These are phyloP conservation scores for Bruguiera sexangula DNA, from an alignment of 345 rosid genomes.

Conservation along the genomic window DNA sequence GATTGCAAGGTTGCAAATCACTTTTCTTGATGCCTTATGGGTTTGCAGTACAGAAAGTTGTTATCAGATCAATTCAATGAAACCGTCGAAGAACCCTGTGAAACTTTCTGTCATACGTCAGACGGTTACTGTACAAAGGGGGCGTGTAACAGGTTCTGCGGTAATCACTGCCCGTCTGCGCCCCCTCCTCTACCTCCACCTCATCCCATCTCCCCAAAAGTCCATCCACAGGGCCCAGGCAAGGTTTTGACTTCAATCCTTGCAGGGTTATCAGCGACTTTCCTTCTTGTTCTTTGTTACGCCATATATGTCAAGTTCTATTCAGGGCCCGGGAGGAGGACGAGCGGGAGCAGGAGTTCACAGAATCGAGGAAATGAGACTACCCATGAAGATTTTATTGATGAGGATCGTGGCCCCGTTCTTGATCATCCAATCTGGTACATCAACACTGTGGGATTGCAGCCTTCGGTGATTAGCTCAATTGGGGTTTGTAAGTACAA, in stretches of 20 bases:
- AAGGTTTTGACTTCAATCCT: constrained; percentile 4
- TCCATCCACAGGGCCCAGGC: not conserved
- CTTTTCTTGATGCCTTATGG: constrained; percentile 8
- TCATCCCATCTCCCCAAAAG: not conserved
- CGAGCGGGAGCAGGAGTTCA: not conserved
- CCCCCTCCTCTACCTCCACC: not conserved
- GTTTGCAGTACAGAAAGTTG: constrained; percentile 6
- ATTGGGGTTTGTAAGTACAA: constrained; percentile 22
- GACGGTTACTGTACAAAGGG: not conserved
- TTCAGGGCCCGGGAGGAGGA: constrained; percentile 6
- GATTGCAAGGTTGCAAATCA: not conserved
- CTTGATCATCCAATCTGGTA: constrained; percentile 29
- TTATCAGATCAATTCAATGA: not conserved
- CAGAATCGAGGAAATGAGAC: constrained; percentile 1
- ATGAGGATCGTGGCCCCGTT: constrained; percentile 21
- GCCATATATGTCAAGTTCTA: constrained; percentile 9
- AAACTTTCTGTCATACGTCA: not conserved
- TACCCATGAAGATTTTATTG: constrained; percentile 18
- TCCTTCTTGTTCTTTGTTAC: not conserved
- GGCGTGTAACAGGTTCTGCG: not conserved
- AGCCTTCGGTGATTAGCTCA: constrained; percentile 21
- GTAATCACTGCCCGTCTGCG: not conserved
- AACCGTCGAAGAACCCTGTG: not conserved
- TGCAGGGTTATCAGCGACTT: not conserved
- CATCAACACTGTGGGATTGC: constrained; percentile 21